Evolutionary conservation across 768 basidiomycete species (phyloP).

Genomic region (Rhodotorula toruloides): DNA sequence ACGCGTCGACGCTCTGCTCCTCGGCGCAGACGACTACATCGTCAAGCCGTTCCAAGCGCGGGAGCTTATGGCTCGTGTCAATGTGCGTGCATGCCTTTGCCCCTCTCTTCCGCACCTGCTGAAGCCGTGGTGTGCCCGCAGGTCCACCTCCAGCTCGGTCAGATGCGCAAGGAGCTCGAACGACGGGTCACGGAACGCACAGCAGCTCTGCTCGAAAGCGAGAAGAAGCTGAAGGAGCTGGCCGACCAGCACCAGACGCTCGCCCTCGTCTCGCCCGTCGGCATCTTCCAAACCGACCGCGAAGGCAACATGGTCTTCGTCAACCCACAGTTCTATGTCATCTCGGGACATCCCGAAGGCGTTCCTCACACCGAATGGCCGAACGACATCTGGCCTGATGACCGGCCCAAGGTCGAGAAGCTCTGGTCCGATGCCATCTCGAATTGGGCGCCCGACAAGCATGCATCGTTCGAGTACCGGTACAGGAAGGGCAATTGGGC

Average conservation of each 20-base stretch:
- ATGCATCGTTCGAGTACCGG: constrained; percentile 5
- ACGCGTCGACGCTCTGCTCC: constrained; percentile 25
- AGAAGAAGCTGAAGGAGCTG: constrained; percentile 13
- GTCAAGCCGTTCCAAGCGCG: constrained; percentile 34
- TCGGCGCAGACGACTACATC: constrained; percentile 34
- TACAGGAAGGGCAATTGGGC: constrained; percentile 23
- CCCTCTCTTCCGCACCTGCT: too few relatives aligned
- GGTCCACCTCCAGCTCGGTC: constrained; percentile 29
- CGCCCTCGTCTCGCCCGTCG: constrained; percentile 26
- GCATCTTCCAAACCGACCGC: constrained; percentile 12
- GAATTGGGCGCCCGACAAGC: background rate
- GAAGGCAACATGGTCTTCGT: constrained; percentile 6
- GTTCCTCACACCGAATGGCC: background rate
- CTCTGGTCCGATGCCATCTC: constrained; percentile 2
- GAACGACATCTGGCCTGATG: background rate
- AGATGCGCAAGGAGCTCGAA: constrained; percentile 33
- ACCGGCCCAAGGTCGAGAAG: background rate
- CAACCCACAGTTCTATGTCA: constrained; percentile 19
- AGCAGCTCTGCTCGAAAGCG: constrained; percentile 22
- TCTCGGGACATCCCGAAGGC: constrained; percentile 11
- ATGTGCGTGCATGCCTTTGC: too few relatives aligned
- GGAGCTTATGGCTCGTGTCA: constrained; percentile 29
- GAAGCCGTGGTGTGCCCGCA: too few relatives aligned
- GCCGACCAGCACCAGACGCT: constrained; percentile 31
- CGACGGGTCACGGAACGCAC: constrained; percentile 30